Conservation (phyloP, 2,329 filamentous ascomycete species). For the Diaporthe capsici region DNA sequence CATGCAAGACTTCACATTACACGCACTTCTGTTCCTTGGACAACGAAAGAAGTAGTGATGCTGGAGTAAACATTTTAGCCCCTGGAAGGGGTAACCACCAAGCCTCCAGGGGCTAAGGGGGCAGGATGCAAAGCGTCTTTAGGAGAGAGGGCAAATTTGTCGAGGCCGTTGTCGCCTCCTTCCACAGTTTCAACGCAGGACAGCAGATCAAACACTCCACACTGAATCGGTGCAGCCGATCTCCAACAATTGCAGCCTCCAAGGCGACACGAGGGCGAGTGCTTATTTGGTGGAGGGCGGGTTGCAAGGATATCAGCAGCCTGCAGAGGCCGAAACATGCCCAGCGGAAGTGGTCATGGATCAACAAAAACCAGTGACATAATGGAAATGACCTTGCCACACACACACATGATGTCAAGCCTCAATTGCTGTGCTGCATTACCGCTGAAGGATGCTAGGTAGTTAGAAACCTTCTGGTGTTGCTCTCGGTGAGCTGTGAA, state of each 20-base stretch:
- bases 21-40: too few relatives aligned
- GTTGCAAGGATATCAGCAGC: conserved; percentile 10
- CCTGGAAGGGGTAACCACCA: not conserved
- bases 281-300: not conserved
- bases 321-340: conserved; percentile 29
- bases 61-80: not conserved
- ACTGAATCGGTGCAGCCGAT: conserved; percentile 20
- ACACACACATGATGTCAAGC: conserved; percentile 3
- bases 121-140: not conserved
- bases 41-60: not conserved
- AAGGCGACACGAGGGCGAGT: not conserved
- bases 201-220: conserved; percentile 18
- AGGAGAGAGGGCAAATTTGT: not conserved
- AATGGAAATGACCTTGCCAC: conserved; percentile 28
- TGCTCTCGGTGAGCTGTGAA: conserved; percentile 7
- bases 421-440: not conserved
- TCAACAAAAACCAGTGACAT: conserved; percentile 3
- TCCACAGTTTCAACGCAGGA: conserved; percentile 6
- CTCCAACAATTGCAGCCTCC: not conserved
- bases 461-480: not conserved
- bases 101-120: not conserved
- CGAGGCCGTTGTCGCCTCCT: not conserved
- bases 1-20: not conserved
- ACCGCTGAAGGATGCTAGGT: not conserved
- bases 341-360: conserved; percentile 3